Base-by-base conservation (phyloP, 2,329 filamentous ascomycete genomes). In the Didymella lethalis region DNA sequence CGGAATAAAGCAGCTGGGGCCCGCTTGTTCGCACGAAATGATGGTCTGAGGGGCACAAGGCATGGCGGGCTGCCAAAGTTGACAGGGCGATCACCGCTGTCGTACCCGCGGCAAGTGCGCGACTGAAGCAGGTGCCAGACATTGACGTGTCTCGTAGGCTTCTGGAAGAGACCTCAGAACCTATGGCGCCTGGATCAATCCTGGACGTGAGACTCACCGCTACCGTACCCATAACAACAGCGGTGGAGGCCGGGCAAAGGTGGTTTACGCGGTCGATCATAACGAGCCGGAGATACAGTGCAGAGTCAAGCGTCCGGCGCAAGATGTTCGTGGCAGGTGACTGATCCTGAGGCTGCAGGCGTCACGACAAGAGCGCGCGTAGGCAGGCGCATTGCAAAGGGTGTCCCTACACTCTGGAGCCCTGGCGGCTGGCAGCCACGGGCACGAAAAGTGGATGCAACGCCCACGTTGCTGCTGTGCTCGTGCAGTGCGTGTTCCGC, bases 61-160 rank as follows among this genome's bases (percentile, higher is more conserved):
- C 46, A 50, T 31, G 25, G 38, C 56, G 50, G 55, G 50, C 44
- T 49, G 36, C 46, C 46, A 54, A 46, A 54, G 50, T 54, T 59
- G 44, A 55, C 26, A 48, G 46, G 65, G 61, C 66, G 64, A 66
- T 67, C 63, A 68, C 64, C 64, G 66, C 61, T 64, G 64, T 69
- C 54, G 66, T 60, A 31, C 59, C 60, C 34, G 56, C 59, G 58
- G 55, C 58, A 52, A 54, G 46, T 45, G 44, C 45, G 47, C 53
- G 40, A 47, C 47, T 63, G 57, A 46, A 63, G 50, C 57, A 57
- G 20, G 50, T 48, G 54, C 58, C 63, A 64, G 61, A 66, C 65
- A 55, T 56, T 57, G 58, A 60, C 59, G 59, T 63, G 64, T 67
- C 63, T 62, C 54, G 55, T 11, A 28, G 32, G 40, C 46, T 57